These are phyloP conservation scores for Saccharomyces hybrid DNA, from an alignment of 1,139 yeast species.

Conservation along the genomic window DNA sequence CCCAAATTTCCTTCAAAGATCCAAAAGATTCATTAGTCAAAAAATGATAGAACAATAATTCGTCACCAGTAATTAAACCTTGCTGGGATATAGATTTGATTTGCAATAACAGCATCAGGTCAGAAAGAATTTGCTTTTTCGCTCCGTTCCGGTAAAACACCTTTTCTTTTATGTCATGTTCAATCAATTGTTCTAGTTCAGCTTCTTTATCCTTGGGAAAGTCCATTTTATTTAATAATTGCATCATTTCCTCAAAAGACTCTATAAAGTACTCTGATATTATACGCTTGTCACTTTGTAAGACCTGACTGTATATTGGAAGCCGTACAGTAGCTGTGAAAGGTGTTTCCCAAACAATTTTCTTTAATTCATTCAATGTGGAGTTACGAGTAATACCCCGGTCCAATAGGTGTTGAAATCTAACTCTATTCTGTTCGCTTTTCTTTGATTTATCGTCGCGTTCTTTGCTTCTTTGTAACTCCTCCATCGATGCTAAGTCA, in stretches of 20 bases:
- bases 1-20: conserved; percentile 22
- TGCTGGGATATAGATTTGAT: conserved; percentile 26
- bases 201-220: conserved; percentile 24
- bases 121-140: neutral
- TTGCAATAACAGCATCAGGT: conserved; percentile 19
- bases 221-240: conserved; percentile 22
- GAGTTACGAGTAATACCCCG: conserved; percentile 30
- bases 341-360: conserved; percentile 35
- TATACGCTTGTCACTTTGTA: conserved; percentile 22
- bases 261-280: conserved; percentile 25
- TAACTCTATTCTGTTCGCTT: conserved; percentile 31
- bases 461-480: conserved; percentile 27
- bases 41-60: conserved; percentile 23
- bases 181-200: conserved; percentile 26
- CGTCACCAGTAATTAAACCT: conserved; percentile 28
- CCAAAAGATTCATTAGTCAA: conserved; percentile 12
- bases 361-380: conserved; percentile 34
- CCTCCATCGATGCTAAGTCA: conserved; percentile 31
- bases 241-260: conserved; percentile 24
- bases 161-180: conserved; percentile 12
- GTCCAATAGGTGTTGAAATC: conserved; percentile 22
- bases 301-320: conserved; percentile 28
- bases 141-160: conserved; percentile 8
- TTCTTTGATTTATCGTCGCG: conserved; percentile 26
- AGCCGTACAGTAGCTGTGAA: conserved; percentile 33